phyloP scores from a whole-genome alignment of 2,329 filamentous ascomycete species.

The Colletotrichum costaricense region DNA sequence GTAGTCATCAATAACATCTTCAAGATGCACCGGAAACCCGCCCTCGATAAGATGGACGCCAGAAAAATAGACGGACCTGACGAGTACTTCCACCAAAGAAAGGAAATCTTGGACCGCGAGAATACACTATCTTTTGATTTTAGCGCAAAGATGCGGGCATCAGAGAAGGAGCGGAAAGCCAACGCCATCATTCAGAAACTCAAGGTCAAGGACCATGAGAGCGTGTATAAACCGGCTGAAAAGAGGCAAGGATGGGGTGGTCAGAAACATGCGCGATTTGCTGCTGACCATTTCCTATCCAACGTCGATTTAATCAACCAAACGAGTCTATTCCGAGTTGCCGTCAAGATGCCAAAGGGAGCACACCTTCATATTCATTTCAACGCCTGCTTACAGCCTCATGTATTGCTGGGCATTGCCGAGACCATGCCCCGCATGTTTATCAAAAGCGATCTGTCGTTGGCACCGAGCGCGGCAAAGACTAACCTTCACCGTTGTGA shows the following conservation, averaged over 20 bases:
- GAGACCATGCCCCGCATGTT: constrained; percentile 74
- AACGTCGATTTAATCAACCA: constrained; percentile 64
- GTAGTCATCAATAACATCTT: constrained; percentile 17
- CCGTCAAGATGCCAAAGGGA: constrained; percentile 74
- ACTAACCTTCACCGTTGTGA: constrained; percentile 56
- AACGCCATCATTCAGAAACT: constrained; percentile 54
- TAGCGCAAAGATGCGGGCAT: constrained; percentile 45
- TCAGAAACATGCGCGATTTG: constrained; percentile 57
- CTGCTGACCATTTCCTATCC: constrained; percentile 69
- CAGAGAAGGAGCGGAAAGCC: constrained; percentile 48
- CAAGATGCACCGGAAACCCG: background rate
- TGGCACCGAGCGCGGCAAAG: constrained; percentile 43
- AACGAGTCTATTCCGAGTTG: constrained; percentile 68
- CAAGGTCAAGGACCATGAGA: constrained; percentile 47
- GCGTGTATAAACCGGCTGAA: constrained; percentile 48
- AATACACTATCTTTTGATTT: constrained; percentile 54
- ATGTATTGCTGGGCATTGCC: constrained; percentile 66
- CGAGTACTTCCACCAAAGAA: constrained; percentile 47
- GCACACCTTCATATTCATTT: constrained; percentile 81
- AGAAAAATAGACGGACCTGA: constrained; percentile 27
- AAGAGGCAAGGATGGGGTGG: constrained; percentile 51
- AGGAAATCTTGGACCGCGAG: constrained; percentile 46
- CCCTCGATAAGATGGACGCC: constrained; percentile 8
- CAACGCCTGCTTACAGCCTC: constrained; percentile 76
- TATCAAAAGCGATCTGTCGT: constrained; percentile 68